Percentiles rank a stretch among this genome's conserved stretches.
Conservation (phyloP, 148 eudicot species). For the Rhododendron molle region DNA sequence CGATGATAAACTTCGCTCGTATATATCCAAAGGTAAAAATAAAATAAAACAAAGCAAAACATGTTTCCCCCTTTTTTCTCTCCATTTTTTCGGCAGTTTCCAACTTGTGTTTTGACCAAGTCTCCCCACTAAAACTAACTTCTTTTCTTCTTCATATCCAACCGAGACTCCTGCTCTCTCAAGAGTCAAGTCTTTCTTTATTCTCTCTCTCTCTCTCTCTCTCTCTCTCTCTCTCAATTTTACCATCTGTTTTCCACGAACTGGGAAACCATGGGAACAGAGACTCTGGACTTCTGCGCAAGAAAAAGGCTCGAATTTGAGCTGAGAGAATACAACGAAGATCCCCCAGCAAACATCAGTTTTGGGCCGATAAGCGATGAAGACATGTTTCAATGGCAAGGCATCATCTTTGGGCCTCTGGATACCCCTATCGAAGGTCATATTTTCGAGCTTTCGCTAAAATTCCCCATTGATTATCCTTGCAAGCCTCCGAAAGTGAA, state of each 20-base stretch:
- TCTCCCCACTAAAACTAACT: too few species aligned
- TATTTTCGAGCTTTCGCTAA: not conserved
- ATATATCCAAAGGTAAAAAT: too few species aligned
- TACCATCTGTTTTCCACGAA: not conserved
- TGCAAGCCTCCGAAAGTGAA: not conserved
- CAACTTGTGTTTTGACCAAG: too few species aligned
- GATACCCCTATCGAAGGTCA: not conserved
- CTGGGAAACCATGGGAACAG: not conserved
- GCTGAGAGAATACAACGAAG: not conserved
- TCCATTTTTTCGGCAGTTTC: too few species aligned
- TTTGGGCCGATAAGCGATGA: not conserved
- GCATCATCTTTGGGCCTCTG: not conserved
- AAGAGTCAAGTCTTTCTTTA: too few species aligned
- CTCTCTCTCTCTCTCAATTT: not conserved
- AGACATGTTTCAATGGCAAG: slow-evolving; percentile 2
- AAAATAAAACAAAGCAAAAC: too few species aligned
- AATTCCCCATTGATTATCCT: slow-evolving; percentile 5
- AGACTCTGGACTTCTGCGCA: not conserved
- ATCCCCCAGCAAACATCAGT: not conserved
- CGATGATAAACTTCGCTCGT: too few species aligned
- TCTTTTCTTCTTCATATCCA: too few species aligned
- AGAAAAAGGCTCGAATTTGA: not conserved
- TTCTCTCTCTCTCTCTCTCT: too few species aligned
- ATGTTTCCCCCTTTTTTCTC: too few species aligned
- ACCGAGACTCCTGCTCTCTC: too few species aligned